Conservation (phyloP, 257 asterid genomes). For the Ocimum tenuiflorum region DNA sequence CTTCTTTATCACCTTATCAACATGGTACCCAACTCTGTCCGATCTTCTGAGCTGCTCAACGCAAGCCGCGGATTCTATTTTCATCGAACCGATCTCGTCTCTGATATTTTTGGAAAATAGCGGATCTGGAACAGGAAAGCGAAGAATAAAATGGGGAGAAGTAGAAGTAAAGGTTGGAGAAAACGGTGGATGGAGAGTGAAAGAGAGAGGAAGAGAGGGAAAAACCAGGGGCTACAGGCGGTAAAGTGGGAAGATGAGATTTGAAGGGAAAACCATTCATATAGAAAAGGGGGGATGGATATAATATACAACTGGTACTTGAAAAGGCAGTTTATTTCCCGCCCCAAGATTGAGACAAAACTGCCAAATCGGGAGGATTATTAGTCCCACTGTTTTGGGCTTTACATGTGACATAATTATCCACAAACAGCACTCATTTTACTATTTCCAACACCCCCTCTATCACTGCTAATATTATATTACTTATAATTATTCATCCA, state of each 20-base stretch:
- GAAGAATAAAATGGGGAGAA: not conserved
- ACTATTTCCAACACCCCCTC: not conserved
- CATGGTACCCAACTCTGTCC: conserved; percentile 17
- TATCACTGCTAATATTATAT: not conserved
- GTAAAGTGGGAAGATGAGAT: not conserved
- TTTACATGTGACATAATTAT: not conserved
- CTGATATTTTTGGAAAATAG: not conserved
- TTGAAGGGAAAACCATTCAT: not conserved
- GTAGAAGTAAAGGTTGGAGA: not conserved
- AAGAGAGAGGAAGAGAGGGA: not conserved
- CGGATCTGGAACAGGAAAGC: conserved; percentile 6
- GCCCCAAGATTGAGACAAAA: conserved; percentile 36
- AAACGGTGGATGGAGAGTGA: conserved; percentile 19
- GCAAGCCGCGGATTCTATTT: conserved; percentile 29
- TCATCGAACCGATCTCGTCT: conserved; percentile 13
- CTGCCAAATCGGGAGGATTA: conserved; percentile 5
- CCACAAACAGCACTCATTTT: not conserved
- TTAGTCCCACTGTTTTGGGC: conserved; percentile 25
- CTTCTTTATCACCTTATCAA: conserved; percentile 35
- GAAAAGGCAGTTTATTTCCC: conserved; percentile 37
- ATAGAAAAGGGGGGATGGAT: conserved; percentile 2
- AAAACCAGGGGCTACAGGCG: conserved; percentile 46
- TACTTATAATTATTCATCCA: too few species aligned
- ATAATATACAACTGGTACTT: too few species aligned
- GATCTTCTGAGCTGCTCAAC: conserved; percentile 20